A percentile compares a stretch with the other conserved stretches of the same genome.
phyloP scores from a whole-genome alignment of 805 yeast species.

The Diddensiella caesifluorescens region DNA sequence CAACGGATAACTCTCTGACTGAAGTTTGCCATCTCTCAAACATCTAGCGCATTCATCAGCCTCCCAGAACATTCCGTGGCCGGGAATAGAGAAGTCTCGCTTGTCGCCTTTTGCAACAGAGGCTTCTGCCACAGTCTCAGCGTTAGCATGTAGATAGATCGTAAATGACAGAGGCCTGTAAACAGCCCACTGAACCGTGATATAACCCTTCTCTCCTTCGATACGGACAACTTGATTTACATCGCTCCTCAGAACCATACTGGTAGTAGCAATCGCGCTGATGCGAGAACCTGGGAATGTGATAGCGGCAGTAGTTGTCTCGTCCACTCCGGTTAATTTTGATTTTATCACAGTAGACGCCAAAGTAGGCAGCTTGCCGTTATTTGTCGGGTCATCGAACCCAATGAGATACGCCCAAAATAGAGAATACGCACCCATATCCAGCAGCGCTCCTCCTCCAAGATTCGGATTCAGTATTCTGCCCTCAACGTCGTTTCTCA shows the following conservation, averaged over 20 bases:
- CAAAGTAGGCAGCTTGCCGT: constrained; percentile 14
- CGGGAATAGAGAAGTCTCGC: constrained; percentile 13
- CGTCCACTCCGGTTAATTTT: constrained; percentile 17
- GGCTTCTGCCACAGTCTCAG: constrained; percentile 3
- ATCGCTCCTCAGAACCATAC: constrained; percentile 7
- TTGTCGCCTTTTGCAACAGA: constrained; percentile 1
- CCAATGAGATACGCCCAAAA: constrained; percentile 33
- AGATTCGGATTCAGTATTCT: constrained; percentile 41
- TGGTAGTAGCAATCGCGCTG: constrained; percentile 15
- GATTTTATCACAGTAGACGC: constrained; percentile 15
- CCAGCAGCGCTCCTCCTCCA: constrained; percentile 55
- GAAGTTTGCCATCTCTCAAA: constrained; percentile 36
- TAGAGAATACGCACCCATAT: constrained; percentile 49
- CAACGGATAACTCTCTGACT: constrained; percentile 38
- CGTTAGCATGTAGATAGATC: constrained; percentile 13
- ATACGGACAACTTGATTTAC: constrained; percentile 9
- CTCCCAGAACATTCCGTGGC: constrained; percentile 49
- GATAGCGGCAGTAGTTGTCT: constrained; percentile 13
- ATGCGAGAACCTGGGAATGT: constrained; percentile 16
- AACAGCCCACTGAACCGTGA: constrained; percentile 20
- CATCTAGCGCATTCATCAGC: constrained; percentile 50
- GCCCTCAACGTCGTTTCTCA: constrained; percentile 22
- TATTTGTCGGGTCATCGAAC: constrained; percentile 19
- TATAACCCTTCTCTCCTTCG: constrained; percentile 16
- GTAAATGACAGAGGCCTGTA: constrained; percentile 23